Base-by-base conservation (phyloP, 1,139 yeast genomes). In the Magnusiomyces magnusii region DNA sequence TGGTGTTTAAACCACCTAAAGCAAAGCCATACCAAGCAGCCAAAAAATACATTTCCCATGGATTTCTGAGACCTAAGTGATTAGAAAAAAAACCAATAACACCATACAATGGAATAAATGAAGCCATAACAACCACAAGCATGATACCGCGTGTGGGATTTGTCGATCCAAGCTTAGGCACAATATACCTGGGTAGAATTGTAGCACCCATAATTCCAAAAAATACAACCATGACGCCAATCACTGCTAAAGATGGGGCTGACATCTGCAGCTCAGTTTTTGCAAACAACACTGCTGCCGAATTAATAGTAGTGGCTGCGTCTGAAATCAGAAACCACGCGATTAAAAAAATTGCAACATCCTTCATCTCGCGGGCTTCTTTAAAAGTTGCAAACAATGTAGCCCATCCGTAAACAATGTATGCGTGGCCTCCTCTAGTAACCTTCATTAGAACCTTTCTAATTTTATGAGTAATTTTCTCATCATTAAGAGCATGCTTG, bases 301-400 rank as follows among this genome's bases (percentile, higher is more conserved):
- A 83, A 68, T 85, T 85, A 60, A 86, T 85, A 0, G 92, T 86
- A 1, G 89, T 84, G 21, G 85, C 74, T 1, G 88, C 84, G 65
- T 86, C 92, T 19, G 87, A 80, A 2, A 86, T 75, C 55, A 86
- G 77, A 64, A 86, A 85, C 91, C 91, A 86, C 0, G 87, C 88
- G 0, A 80, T 59, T 10, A 86, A 70, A 64, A 83, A 86, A 13
- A 80, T 76, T 19, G 80, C 75, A 28, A 86, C 86, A 65, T 86
- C 90, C 62, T 76, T 77, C 67, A 86, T 71, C 54, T 80, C 71
- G 1, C 80, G 74, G 1, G 86, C 87, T 63, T 81, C 84, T 52
- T 74, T 76, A 27, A 83, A 72, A 0, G 91, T 81, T 23, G 75
- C 72, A 54, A 70, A 72, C 25, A 86, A 69, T 0, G 86, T 81